Conservation (phyloP, 1,139 yeast species). For the Yamadazyma aaseri region DNA sequence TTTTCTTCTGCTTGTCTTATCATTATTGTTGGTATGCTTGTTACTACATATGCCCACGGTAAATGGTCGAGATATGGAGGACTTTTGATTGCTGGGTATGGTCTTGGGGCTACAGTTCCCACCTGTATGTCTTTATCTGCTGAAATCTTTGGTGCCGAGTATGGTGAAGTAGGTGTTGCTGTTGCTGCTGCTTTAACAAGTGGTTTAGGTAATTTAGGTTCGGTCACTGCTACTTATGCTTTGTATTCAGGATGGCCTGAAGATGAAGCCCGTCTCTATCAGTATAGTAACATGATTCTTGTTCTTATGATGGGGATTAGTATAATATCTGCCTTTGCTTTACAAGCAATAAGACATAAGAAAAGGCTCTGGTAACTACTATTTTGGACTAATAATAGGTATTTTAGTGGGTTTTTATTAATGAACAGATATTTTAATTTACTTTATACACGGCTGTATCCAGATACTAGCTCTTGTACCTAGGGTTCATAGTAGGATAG, state of each 20-base stretch:
- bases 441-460: no score
- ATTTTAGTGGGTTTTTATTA: no score
- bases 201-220: slow-evolving; percentile 84
- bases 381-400: no score
- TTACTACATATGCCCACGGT: slow-evolving; percentile 72
- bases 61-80: slow-evolving; percentile 82
- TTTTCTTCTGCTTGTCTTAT: slow-evolving; percentile 62
- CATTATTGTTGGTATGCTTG: slow-evolving; percentile 72
- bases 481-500: no score
- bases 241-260: slow-evolving; percentile 86
- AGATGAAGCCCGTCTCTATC: slow-evolving; percentile 59
- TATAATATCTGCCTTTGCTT: slow-evolving; percentile 48
- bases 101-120: slow-evolving; percentile 89
- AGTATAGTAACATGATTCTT: slow-evolving; percentile 80
- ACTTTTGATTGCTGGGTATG: slow-evolving; percentile 76
- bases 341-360: slow-evolving; percentile 29
- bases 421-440: no score
- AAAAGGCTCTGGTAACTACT: background rate
- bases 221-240: slow-evolving; percentile 84
- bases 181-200: slow-evolving; percentile 80
- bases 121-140: slow-evolving; percentile 86
- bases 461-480: no score
- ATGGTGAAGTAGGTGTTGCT: slow-evolving; percentile 86
- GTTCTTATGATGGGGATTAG: slow-evolving; percentile 74
- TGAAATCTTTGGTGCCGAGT: slow-evolving; percentile 66